Base-by-base conservation (phyloP, 2,329 filamentous ascomycete genomes). In the Alternaria infectoria region DNA sequence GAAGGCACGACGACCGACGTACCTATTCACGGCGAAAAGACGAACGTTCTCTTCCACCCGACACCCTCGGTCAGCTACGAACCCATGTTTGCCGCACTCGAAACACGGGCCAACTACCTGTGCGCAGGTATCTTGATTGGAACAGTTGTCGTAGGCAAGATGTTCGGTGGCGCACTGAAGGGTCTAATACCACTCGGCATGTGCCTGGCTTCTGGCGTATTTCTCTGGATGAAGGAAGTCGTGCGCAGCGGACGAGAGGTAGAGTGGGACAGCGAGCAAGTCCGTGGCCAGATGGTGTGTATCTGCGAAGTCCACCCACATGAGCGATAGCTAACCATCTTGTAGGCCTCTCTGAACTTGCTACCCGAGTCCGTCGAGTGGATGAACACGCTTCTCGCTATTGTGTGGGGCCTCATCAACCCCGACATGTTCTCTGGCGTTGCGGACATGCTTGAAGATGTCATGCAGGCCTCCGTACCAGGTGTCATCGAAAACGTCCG, bases 391-490 rank as follows among this genome's bases (percentile, higher is more conserved):
- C 88, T 96, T 54, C 81, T 98, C 5, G 88, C 87, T 2, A 87
- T 97, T 45, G 86, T 96, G 46, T 99, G 96, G 96, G 92, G 93
- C 1, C 83, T 98, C 5, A 90, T 97, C 67, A 96, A 98, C 74
- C 95, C 96, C 0, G 95, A 98, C 46, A 96, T 98, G 91, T 96
- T 99, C 79, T 84, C 88, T n/a, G 88, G 88, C 6, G 88, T 97
- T 9, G 94, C 94, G n/a, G 96, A 98, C 76, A 97, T 92, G 12
- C 87, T 96, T 6, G 92, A 96, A 81, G 95, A 98, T 77, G 92
- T 98, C 69, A 98, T 98, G 95, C 93, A 96, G 78, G 95, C 94
- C 19, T 97, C 93, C 0, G 91, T 97, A 0, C 96, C 96, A 0
- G 89, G 91, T 2, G 83, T 98, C 43, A 93, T 99, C 68, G 94